phyloP scores from a whole-genome alignment of 805 yeast genomes.

The Blastobotrys americana region DNA sequence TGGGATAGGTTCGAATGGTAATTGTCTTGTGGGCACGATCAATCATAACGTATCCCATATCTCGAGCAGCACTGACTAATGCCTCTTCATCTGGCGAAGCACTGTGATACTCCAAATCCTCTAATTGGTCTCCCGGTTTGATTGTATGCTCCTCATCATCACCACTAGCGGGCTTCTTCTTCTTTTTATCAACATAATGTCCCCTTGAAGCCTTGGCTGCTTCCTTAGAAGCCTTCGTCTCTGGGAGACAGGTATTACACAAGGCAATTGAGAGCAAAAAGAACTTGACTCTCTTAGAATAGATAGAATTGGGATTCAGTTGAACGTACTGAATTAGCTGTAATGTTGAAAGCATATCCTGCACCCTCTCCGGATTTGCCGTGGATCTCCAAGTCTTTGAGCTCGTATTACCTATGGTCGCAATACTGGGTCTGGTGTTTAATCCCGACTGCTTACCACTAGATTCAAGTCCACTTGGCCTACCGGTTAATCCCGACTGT shows the following conservation, averaged over 20 bases:
- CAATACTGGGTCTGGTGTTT: conserved; percentile 54
- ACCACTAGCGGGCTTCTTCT: conserved; percentile 19
- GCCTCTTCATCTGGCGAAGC: conserved; percentile 97
- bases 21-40: conserved; percentile 57
- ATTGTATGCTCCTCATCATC: conserved; percentile 23
- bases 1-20: conserved; percentile 70
- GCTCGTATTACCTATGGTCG: conserved; percentile 32
- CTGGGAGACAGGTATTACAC: conserved; percentile 85
- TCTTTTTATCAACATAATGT: conserved; percentile 20
- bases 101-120: conserved; percentile 73
- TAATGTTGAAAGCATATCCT: conserved; percentile 46
- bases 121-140: conserved; percentile 35
- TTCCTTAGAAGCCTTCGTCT: conserved; percentile 7
- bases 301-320: conserved; percentile 58
- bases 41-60: conserved; percentile 80
- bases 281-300: conserved; percentile 66
- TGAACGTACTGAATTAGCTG: conserved; percentile 67
- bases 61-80: conserved; percentile 87
- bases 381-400: conserved; percentile 39
- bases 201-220: neutral
- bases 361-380: conserved; percentile 41
- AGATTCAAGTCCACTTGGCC: neutral
- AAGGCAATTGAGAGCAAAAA: conserved; percentile 76
- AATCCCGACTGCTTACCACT: conserved; percentile 20
- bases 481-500: neutral